Conservation (phyloP, 2,329 filamentous ascomycete genomes). For the Venturia asperata region DNA sequence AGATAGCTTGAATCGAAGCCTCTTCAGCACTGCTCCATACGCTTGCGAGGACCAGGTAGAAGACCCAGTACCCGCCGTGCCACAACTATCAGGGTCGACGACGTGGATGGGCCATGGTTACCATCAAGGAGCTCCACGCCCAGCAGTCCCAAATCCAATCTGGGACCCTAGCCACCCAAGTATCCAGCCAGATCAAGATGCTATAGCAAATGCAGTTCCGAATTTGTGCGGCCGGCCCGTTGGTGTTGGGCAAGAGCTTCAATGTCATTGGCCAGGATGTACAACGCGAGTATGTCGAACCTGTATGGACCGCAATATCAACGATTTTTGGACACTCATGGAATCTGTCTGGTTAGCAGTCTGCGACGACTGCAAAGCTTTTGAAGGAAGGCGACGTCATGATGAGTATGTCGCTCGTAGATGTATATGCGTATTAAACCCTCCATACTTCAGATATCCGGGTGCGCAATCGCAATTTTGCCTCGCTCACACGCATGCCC, state of each 20-base stretch:
- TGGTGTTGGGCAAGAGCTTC: neutral
- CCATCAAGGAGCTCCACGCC: neutral
- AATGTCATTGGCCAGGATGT: neutral
- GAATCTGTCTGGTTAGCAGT: slow-evolving; percentile 1
- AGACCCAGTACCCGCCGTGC: neutral
- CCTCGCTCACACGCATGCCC: neutral
- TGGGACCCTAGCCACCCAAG: neutral
- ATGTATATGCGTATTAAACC: neutral
- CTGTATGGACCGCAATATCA: neutral
- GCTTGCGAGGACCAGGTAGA: slow-evolving; percentile 1
- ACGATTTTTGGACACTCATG: neutral
- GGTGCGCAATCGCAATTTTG: slow-evolving; percentile 9
- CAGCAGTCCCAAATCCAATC: neutral
- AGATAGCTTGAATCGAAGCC: neutral
- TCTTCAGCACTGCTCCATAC: neutral
- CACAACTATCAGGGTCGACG: neutral
- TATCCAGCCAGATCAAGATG: neutral
- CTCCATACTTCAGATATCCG: neutral
- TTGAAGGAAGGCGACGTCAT: neutral
- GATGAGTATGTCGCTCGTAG: neutral
- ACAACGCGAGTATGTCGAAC: neutral
- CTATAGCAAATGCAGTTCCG: neutral
- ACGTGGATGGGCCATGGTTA: neutral
- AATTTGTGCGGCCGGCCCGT: neutral
- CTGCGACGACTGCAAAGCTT: neutral